These are phyloP conservation scores for Tuber umbilicatum DNA, from an alignment of 495 filamentous ascomycete genomes.

Conservation along the genomic window DNA sequence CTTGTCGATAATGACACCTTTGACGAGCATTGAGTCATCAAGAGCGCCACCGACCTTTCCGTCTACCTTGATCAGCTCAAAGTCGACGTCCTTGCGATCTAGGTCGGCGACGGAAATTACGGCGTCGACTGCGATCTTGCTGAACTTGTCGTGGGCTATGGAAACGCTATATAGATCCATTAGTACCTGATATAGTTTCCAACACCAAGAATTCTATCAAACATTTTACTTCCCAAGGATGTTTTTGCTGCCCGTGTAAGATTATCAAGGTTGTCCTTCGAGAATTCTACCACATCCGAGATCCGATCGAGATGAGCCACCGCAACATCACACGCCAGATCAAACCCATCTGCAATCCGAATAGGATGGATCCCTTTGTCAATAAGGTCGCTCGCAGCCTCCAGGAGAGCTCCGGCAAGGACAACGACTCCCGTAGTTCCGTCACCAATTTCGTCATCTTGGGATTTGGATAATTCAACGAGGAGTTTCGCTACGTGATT, in stretches of 20 bases:
- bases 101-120: conserved; percentile 95
- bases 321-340: conserved; percentile 93
- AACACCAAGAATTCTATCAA: conserved; percentile 8
- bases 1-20: conserved; percentile 98
- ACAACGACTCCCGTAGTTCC: conserved; percentile 98
- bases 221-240: conserved; percentile 96
- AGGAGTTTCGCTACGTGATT: conserved; percentile 97
- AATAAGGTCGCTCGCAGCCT: conserved; percentile 96
- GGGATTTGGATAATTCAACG: conserved; percentile 96
- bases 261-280: conserved; percentile 67
- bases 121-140: conserved; percentile 92
- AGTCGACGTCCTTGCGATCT: conserved; percentile 94
- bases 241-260: conserved; percentile 91
- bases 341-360: conserved; percentile 94
- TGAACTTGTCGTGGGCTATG: conserved; percentile 96
- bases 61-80: conserved; percentile 98
- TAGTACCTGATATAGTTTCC: conserved; percentile 9
- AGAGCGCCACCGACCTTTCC: conserved; percentile 93
- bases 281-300: conserved; percentile 83
- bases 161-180: conserved; percentile 60
- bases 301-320: conserved; percentile 86
- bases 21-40: conserved; percentile 90
- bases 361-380: conserved; percentile 99
- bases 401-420: conserved; percentile 84
- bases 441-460: conserved; percentile 98